Evolutionary conservation across 2,329 filamentous ascomycete genomes (phyloP), one percentile per base, ranked within the genome.

Genomic region (Fusarium sp.): DNA sequence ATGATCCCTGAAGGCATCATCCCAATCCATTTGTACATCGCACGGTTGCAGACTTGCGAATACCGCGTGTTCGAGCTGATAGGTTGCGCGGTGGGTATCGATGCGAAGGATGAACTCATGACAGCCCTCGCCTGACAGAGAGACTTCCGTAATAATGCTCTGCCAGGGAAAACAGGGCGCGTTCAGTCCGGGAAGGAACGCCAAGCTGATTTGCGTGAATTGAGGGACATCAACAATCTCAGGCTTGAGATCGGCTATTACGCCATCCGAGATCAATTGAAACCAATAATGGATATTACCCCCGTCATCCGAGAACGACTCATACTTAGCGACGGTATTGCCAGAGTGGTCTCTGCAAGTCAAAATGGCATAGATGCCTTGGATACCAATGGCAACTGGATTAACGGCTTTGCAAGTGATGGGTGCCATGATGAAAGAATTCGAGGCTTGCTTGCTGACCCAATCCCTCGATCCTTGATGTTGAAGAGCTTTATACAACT

Each of bases 251-350:
- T 40, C 19, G n/a, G 19, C 6, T 11, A 34, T 24, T n/a, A 34
- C 29, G 28, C 22, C 46, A 10, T 11, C 36, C 13, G 28, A 24
- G 11, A 38, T 31, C 12, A n/a, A 25, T 19, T 36, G 19, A 31
- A 53, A 53, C 54, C 43, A 58, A 36, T 53, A 58, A n/a, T 35
- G 31, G 15, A 58, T 58, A 25, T 48, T 41, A 12, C 54, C 48
- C 12, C 45, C 29, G 13, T 58, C 26, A n/a, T 58, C 28, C 10
- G 32, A 47, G 36, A 42, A 58, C 8, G 31, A 53, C n/a, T 58
- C 38, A 39, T 53, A 58, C 7, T 31, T 42, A 6, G 22, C 7
- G 15, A 48, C 11, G 2, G 32, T 28, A 31, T 43, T 45, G 15
- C 32, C 22, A 10, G 19, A 13, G 2, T 39, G 25, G 7, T 58